Base-by-base conservation (phyloP, 139 green algal genomes). In the Picochlorum sp. region DNA sequence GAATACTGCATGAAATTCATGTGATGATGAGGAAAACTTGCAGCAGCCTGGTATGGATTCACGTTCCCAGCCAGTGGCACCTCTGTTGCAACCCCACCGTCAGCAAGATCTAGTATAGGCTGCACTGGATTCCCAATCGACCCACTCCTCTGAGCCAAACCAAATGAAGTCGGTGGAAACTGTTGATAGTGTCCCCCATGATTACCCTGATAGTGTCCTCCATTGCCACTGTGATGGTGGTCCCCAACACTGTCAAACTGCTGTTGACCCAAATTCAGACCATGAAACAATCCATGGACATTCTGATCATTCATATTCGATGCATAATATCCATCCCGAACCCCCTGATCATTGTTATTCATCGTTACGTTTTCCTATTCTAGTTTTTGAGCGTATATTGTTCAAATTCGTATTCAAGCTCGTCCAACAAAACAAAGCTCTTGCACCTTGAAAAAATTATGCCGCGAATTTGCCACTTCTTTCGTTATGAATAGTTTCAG, bases 11-110 rank as follows among this genome's bases (percentile, higher is more conserved):
- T 41, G 8, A 41, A 41, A 41, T 41, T 41, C 47, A 54, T 26
- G n/a, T 54, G 16, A 54, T 26, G 47, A 4, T 54, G 47, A 54
- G 47, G 47, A 54, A 54, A 54, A 26, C 18, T 54, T 54, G 47
- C 47, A 8, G 47, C 47, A 2, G 47, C 16, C 13, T 26, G 34
- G 34, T 41, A 41, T 41, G 34, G 34, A 41, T 41, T 41, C 34
- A 41, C 8, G 34, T 6, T 54, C 6, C 16, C 47, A 54, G 47
- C 47, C 16, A 21, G 11, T 20, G 47, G 47, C 47, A 54, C n/a
- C 47, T 54, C 18, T 54, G 47, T 54, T 21, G n/a, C 18, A 54
- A 54, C 47, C 8, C 47, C 47, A 9, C 47, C 47, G 15, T 54
- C 47, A 54, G 47, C 47, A 54, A 54, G 16, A 24, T 54, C 47